Conservation (phyloP, 139 green algal genomes). For the Diplosphaera chodatii region DNA sequence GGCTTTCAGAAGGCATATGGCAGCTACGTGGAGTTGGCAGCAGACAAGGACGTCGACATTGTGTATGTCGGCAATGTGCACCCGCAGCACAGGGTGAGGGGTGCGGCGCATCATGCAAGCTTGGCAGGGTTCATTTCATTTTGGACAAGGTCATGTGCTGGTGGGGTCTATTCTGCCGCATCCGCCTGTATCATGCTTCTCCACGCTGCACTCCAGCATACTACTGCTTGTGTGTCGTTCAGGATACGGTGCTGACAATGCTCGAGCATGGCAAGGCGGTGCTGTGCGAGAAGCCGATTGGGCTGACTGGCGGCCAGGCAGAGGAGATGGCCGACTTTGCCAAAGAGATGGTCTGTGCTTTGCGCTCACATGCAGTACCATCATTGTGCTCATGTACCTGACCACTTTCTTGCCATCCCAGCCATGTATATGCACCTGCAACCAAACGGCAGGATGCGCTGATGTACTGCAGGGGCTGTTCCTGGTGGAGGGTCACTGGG, state of each 20-base stretch:
- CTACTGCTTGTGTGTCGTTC: too few relatives aligned
- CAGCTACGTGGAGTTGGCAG: conserved; percentile 42
- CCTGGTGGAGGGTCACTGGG: not conserved
- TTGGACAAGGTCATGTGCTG: too few relatives aligned
- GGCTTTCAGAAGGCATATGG: conserved; percentile 20
- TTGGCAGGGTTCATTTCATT: too few relatives aligned
- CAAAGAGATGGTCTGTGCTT: not conserved
- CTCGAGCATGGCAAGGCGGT: conserved; percentile 51
- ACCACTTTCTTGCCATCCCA: too few relatives aligned
- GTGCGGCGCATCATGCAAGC: too few relatives aligned
- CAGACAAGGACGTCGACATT: conserved; percentile 38
- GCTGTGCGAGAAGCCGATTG: conserved; percentile 58
- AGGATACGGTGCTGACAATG: conserved; percentile 6
- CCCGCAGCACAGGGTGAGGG: conserved; percentile 6
- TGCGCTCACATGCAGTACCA: too few relatives aligned
- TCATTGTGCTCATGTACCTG: too few relatives aligned
- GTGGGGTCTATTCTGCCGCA: too few relatives aligned
- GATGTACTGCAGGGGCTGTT: not conserved
- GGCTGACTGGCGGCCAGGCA: not conserved
- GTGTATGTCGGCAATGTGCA: conserved; percentile 41
- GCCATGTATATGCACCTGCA: too few relatives aligned
- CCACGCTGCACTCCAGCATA: too few relatives aligned
- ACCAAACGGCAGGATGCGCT: too few relatives aligned
- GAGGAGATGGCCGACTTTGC: conserved; percentile 1
- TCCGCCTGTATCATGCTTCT: too few relatives aligned